These are phyloP conservation scores for Magnolia changhungtana DNA, from an alignment of 164 flowering plant species.

Conservation along the genomic window DNA sequence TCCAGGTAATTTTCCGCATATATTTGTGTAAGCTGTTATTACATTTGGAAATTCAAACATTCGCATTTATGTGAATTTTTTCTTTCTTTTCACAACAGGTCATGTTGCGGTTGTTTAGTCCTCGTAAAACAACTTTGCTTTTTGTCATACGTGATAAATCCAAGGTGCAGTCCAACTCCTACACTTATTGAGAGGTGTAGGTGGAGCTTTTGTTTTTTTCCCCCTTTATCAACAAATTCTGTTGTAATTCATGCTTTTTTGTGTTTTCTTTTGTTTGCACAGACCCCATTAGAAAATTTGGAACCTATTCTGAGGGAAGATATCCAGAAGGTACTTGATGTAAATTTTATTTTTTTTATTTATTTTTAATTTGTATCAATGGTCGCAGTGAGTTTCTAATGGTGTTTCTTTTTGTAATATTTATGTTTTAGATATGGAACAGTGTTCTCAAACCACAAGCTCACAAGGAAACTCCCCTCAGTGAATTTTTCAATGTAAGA, in stretches of 20 bases:
- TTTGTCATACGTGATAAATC: conserved; percentile 98
- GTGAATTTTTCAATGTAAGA: conserved; percentile 96
- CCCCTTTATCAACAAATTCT: neutral
- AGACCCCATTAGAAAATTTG: conserved; percentile 92
- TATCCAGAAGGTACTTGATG: conserved; percentile 71
- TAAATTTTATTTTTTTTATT: too few species aligned
- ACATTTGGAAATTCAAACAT: neutral
- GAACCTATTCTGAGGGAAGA: conserved; percentile 96
- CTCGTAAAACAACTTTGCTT: conserved; percentile 93
- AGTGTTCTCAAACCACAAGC: conserved; percentile 85
- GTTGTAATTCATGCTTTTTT: too few species aligned
- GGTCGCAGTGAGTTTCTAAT: neutral
- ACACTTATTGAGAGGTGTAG: neutral
- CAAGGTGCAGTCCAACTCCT: conserved; percentile 38
- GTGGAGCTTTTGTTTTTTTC: neutral
- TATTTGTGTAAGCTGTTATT: neutral
- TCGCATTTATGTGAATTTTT: neutral
- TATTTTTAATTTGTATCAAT: conserved; percentile 1
- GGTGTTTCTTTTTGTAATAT: conserved; percentile 1
- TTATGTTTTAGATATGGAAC: conserved; percentile 82
- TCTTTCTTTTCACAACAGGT: conserved; percentile 43
- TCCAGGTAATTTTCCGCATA: conserved; percentile 51
- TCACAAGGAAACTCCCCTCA: conserved; percentile 82
- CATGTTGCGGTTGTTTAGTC: conserved; percentile 97
- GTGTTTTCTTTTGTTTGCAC: conserved; percentile 11